phyloP scores from a whole-genome alignment of 805 yeast species.

The Kodamaea neixiangensis region DNA sequence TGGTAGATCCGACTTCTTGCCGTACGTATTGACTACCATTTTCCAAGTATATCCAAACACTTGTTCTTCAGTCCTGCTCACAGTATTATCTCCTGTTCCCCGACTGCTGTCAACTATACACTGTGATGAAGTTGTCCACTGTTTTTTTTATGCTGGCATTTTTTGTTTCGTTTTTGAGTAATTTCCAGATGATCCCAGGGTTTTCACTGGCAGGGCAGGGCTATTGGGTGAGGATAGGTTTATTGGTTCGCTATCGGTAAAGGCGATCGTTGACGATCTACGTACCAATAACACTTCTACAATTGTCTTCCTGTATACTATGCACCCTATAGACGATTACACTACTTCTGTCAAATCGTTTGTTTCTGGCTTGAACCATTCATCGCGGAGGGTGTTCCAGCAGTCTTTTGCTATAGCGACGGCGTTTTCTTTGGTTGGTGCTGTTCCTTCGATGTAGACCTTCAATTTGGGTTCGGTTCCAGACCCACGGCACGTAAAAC shows the following conservation, averaged over 20 bases:
- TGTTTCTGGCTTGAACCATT: slow-evolving; percentile 71
- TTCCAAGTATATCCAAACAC: not conserved
- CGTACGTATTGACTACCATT: slow-evolving; percentile 32
- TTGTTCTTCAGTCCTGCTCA: not conserved
- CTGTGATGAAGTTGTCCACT: not conserved
- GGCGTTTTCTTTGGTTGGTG: slow-evolving; percentile 50
- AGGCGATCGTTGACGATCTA: too few species aligned
- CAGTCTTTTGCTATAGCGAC: slow-evolving; percentile 54
- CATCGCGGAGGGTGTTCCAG: slow-evolving; percentile 59
- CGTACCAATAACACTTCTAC: too few species aligned
- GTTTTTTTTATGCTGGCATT: not conserved
- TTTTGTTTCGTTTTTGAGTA: slow-evolving; percentile 1
- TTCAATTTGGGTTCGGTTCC: slow-evolving; percentile 97
- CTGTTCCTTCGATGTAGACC: slow-evolving; percentile 81
- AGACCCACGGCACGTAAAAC: slow-evolving; percentile 89
- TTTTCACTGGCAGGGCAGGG: not conserved
- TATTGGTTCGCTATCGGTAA: too few species aligned
- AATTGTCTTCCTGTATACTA: too few species aligned
- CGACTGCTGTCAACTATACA: not conserved
- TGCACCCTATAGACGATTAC: slow-evolving; percentile 15
- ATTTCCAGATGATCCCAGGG: not conserved
- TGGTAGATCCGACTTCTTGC: slow-evolving; percentile 52
- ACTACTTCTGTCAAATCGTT: slow-evolving; percentile 40
- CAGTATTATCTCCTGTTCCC: not conserved
- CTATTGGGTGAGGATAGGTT: not conserved